Conservation (phyloP, 768 basidiomycete species). For the Tylopilus sp. region DNA sequence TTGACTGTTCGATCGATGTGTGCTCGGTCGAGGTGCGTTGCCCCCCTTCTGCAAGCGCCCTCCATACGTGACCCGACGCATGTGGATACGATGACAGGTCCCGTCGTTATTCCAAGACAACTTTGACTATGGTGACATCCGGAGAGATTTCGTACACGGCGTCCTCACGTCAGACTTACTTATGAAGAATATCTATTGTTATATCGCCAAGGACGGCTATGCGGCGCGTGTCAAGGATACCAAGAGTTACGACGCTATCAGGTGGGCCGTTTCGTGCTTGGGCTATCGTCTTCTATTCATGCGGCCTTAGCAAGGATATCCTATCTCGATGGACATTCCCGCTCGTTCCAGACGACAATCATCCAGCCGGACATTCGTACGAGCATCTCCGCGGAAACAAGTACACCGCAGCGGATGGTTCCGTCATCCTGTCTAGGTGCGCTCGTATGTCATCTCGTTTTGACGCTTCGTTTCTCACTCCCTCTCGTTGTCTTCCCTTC, state of each 20-base stretch:
- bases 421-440: slow-evolving; percentile 81
- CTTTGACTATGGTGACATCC: slow-evolving; percentile 93
- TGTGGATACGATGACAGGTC: slow-evolving; percentile 49
- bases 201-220: slow-evolving; percentile 84
- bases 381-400: slow-evolving; percentile 86
- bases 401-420: slow-evolving; percentile 78
- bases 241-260: slow-evolving; percentile 84
- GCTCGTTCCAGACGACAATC: slow-evolving; percentile 90
- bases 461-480: neutral
- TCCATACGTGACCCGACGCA: neutral
- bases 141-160: slow-evolving; percentile 91
- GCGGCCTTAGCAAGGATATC: slow-evolving; percentile 74
- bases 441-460: slow-evolving; percentile 14
- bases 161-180: slow-evolving; percentile 91
- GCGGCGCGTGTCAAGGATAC: slow-evolving; percentile 93
- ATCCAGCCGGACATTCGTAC: slow-evolving; percentile 78
- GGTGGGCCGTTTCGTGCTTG: slow-evolving; percentile 42
- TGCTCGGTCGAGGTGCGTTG: slow-evolving; percentile 88
- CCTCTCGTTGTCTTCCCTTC: neutral
- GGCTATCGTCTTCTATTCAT: neutral
- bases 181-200: slow-evolving; percentile 92
- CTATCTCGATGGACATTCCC: slow-evolving; percentile 94
- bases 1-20: slow-evolving; percentile 87
- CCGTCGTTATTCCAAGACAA: slow-evolving; percentile 97
- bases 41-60: neutral